Evolutionary conservation across 179 eudicot genomes (phyloP), one percentile per base, ranked within the genome.

Genomic region (Nepenthes alata): DNA sequence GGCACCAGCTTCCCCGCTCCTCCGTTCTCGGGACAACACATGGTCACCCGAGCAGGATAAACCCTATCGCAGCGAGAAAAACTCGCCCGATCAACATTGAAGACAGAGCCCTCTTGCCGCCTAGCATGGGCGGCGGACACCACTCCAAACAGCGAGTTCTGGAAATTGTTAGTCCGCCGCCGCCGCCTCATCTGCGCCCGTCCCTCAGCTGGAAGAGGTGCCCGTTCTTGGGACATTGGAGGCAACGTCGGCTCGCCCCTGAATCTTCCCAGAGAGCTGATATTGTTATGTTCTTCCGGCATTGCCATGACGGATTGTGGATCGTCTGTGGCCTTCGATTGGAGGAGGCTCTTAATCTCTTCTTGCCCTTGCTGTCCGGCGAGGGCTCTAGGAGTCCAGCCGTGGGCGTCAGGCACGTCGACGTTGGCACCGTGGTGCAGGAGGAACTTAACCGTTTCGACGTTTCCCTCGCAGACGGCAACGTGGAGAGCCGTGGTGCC

Each of bases 301-400:
- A 68, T 50, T 11, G 71, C 2, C 6, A 67, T 52, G 4, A 15
- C 50, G 2, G 72, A 34, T 56, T 76, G 75, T 49, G 64, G 70
- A 48, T 73, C 68, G n/a, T 55, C 41, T n/a, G 65, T 77, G 8
- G 59, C 35, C 47, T 57, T 60, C 2, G 84, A 67, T 45, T 79
- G 70, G 68, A 90, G 83, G 16, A 90, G 70, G 39, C 70, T 48
- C 5, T 65, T 69, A 55, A 90, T 87, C 6, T 78, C 86, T 2
- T 85, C 82, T 13, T 87, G 87, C 6, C 85, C 86, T 64, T 90
- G 95, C 34, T 90, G 88, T 37, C 83, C 97, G 0, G 97, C 95
- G 1, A 87, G 70, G 5, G 60, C 77, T 37, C 88, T 72, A 0
- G 97, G 72, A 6, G 85, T 83, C 97, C 95, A 87, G 2, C 93